Base-by-base conservation (phyloP, 2,329 filamentous ascomycete genomes). In the Sclerotinia nivalis region DNA sequence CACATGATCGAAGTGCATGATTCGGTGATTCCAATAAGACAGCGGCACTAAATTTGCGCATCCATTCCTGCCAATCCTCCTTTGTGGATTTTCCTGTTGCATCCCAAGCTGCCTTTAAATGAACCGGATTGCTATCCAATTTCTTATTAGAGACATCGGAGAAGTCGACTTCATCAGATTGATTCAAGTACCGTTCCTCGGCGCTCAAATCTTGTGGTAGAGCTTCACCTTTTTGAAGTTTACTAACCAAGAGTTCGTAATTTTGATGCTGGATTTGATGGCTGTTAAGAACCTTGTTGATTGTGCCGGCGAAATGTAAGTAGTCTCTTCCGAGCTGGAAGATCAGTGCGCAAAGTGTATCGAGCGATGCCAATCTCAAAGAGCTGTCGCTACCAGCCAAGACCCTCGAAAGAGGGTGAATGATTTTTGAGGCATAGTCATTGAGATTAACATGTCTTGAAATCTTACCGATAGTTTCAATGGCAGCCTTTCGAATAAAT, bases 51-150 rank as follows among this genome's bases (percentile, higher is more conserved):
- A 99, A 97, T 40, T 95, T 88, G 72, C 96, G 89, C 81, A 99
- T 93, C 96, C 96, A 99, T 80, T 99, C 96, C 76, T 97, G 93
- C 96, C 96, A 99, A 81, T 99, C 96, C 78, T 99, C 96, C 76
- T 94, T 93, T 13, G 96, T 99, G 0, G 95, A 97, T 78, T 97
- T 97, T 71, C 96, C 93, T 71, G 91, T 93, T 0, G 96, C 96
- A 76, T 98, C 96, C 96, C 96, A 99, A 0, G 96, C 96, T 73
- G 91, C 91, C 81, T 98, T 97, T 31, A 99, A 84, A 83, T 99
- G 96, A 73, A 98, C 94, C 65, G 97, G 93, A 75, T 99, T 99
- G 80, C 98, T 95, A 72, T 97, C 93, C 47, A 98, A 86, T 81
- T 98, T 98, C 84, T 97, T 97, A 18, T 91, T 92, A 1, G 90